Conservation (phyloP, 768 basidiomycete species). For the Pisolithus orientalis region DNA sequence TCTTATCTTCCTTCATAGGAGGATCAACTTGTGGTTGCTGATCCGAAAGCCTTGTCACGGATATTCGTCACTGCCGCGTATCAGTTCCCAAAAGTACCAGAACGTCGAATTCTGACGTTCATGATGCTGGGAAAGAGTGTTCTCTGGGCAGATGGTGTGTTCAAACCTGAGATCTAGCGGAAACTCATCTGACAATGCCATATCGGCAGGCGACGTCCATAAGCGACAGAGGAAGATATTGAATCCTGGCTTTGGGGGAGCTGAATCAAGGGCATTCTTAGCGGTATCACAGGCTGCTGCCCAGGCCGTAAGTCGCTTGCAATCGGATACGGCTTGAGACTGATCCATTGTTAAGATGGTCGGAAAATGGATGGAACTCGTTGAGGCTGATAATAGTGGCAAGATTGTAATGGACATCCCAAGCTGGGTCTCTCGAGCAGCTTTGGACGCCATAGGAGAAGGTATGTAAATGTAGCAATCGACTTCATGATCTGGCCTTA, state of each 20-base stretch:
- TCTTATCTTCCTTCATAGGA: conserved; percentile 26
- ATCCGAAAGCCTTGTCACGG: conserved; percentile 38
- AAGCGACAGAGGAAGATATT: conserved; percentile 32
- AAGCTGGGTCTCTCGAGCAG: conserved; percentile 34
- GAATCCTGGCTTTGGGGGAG: conserved; percentile 44
- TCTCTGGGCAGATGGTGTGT: conserved; percentile 35
- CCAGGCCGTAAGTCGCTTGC: conserved; percentile 13
- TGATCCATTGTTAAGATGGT: conserved; percentile 11
- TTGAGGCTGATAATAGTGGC: conserved; percentile 3
- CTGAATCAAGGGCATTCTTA: conserved; percentile 46
- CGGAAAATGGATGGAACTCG: conserved; percentile 18
- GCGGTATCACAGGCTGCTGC: conserved; percentile 39
- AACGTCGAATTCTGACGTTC: conserved; percentile 12
- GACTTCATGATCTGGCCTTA: neutral
- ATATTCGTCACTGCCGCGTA: conserved; percentile 40
- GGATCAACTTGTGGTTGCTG: conserved; percentile 39
- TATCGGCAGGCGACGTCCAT: conserved; percentile 34
- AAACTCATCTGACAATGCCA: conserved; percentile 1
- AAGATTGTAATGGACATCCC: conserved; percentile 18
- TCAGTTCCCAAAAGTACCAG: conserved; percentile 32
- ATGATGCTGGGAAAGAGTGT: conserved; percentile 29
- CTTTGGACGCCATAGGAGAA: conserved; percentile 46
- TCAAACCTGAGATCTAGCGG: neutral
- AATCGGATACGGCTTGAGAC: neutral
- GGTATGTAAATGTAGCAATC: conserved; percentile 21